Conservation (phyloP, 345 rosid genomes). For the Pistacia vera region DNA sequence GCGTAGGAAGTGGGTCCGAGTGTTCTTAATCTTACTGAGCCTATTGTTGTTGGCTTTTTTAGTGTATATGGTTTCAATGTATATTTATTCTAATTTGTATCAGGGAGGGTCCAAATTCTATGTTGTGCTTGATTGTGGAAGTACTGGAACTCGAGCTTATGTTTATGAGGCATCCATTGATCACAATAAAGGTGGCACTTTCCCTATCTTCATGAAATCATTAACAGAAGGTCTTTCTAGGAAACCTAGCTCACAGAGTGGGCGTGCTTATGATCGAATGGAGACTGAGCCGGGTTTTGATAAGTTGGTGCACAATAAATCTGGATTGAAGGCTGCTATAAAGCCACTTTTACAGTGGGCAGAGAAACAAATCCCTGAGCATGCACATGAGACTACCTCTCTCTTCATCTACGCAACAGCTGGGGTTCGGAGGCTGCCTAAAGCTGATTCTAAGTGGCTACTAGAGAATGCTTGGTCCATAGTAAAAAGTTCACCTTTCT, state of each 20-base stretch:
- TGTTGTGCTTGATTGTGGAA: slow-evolving; percentile 97
- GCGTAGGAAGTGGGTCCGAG: slow-evolving; percentile 64
- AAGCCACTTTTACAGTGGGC: slow-evolving; percentile 94
- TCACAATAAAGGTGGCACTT: slow-evolving; percentile 57
- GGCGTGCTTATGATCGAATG: slow-evolving; percentile 97
- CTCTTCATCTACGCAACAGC: slow-evolving; percentile 96
- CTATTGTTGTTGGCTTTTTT: slow-evolving; percentile 57
- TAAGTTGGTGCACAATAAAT: slow-evolving; percentile 70
- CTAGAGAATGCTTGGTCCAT: slow-evolving; percentile 85
- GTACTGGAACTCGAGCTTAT: slow-evolving; percentile 94
- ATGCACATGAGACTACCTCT: slow-evolving; percentile 77
- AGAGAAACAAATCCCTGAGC: slow-evolving; percentile 80
- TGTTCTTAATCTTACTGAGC: slow-evolving; percentile 52
- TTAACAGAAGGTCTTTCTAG: slow-evolving; percentile 70
- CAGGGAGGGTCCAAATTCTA: slow-evolving; percentile 74
- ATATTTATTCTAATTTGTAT: slow-evolving; percentile 73
- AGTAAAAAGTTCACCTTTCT: slow-evolving; percentile 66
- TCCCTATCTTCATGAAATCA: slow-evolving; percentile 71
- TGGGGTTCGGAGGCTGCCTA: slow-evolving; percentile 87
- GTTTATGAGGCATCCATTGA: slow-evolving; percentile 75
- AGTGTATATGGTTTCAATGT: slow-evolving; percentile 55
- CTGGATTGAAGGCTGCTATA: slow-evolving; percentile 77
- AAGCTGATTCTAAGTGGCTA: slow-evolving; percentile 86
- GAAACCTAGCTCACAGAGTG: slow-evolving; percentile 58
- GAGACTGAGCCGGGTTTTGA: slow-evolving; percentile 98